These are phyloP conservation scores for Aspergillus carlsbadensis DNA, from an alignment of 495 filamentous ascomycete genomes.

Conservation along the genomic window DNA sequence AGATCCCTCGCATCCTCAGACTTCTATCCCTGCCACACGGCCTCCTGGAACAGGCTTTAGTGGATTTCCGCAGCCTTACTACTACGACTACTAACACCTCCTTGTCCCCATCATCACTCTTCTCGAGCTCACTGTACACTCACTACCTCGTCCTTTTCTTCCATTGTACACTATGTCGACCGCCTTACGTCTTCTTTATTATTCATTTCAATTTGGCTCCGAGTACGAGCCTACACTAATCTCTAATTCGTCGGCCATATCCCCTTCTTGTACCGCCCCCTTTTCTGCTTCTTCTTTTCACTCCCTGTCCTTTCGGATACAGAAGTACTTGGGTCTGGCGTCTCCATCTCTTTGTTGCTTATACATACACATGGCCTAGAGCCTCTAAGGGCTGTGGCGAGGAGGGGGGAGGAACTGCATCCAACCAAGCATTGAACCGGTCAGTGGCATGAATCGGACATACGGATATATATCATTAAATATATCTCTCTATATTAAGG, in stretches of 20 bases:
- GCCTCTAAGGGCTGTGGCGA: too few species aligned
- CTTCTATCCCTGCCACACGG: constrained; percentile 15
- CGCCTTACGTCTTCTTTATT: not conserved
- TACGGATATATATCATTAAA: too few species aligned
- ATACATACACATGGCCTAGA: not conserved
- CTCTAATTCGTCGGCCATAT: too few species aligned
- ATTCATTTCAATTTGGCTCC: too few species aligned
- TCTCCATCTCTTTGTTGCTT: too few species aligned
- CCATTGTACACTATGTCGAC: not conserved
- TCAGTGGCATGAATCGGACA: too few species aligned
- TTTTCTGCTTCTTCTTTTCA: not conserved
- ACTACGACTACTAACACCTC: constrained; percentile 26
- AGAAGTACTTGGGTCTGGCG: not conserved
- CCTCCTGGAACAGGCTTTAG: constrained; percentile 19
- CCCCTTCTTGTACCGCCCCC: not conserved
- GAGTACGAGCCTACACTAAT: too few species aligned
- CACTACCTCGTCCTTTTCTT: not conserved
- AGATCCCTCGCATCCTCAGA: not conserved
- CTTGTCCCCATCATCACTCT: not conserved
- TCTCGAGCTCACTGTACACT: too few species aligned
- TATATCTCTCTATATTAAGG: too few species aligned
- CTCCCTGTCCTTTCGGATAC: not conserved
- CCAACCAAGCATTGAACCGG: too few species aligned
- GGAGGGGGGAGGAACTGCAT: too few species aligned
- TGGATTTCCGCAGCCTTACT: constrained; percentile 29